Conservation (phyloP, 225 moss, liverwort and hornwort species). For the Marchantia polymorpha region DNA sequence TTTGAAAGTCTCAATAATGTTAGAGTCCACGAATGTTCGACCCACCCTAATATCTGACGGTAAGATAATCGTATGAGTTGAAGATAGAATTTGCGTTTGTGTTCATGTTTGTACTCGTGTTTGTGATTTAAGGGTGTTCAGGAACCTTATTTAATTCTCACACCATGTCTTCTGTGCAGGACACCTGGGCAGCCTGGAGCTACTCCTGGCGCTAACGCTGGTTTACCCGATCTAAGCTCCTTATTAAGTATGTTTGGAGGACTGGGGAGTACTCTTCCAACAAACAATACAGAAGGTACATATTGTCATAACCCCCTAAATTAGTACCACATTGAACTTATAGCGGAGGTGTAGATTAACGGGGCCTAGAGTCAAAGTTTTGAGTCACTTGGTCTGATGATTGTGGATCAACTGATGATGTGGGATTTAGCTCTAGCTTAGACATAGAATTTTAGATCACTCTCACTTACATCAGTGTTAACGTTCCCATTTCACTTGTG, state of each 20-base stretch:
- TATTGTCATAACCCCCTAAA: not conserved
- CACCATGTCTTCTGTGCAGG: slow-evolving; percentile 33
- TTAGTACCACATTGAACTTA: too few species aligned
- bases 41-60: too few species aligned
- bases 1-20: too few species aligned
- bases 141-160: too few species aligned
- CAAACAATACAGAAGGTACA: slow-evolving; percentile 67
- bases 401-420: not conserved
- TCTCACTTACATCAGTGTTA: not conserved
- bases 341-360: too few species aligned
- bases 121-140: too few species aligned
- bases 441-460: not conserved
- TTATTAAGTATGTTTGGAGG: slow-evolving; percentile 89
- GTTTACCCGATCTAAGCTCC: slow-evolving; percentile 70
- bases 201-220: slow-evolving; percentile 51
- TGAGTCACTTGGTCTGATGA: too few species aligned
- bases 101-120: too few species aligned
- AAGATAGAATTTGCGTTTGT: too few species aligned
- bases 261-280: slow-evolving; percentile 56
- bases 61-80: too few species aligned
- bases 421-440: not conserved
- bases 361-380: too few species aligned
- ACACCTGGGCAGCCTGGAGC: slow-evolving; percentile 58
- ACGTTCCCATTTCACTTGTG: not conserved
- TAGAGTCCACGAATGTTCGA: too few species aligned